Conservation (phyloP, 257 asterid genomes). For the Petunia secreta region DNA sequence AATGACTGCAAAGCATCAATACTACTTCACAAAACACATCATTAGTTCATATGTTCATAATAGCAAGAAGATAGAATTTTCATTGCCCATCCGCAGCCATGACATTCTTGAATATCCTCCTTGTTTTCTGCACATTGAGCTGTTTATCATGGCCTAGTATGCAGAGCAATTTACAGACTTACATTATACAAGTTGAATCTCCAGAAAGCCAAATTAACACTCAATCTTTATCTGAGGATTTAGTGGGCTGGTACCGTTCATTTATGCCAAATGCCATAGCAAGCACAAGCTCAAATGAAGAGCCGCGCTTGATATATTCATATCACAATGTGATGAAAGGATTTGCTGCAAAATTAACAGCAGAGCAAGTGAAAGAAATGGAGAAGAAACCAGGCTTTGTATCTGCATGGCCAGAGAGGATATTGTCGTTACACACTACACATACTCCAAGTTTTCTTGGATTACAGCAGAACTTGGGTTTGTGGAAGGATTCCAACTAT, state of each 20-base stretch:
- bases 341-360: slow-evolving; percentile 54
- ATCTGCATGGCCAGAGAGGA: slow-evolving; percentile 39
- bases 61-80: too few species aligned
- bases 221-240: slow-evolving; percentile 19
- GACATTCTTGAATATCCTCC: slow-evolving; percentile 10
- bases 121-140: background rate
- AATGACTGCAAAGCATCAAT: background rate
- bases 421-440: slow-evolving; percentile 48
- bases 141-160: slow-evolving; percentile 4
- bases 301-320: slow-evolving; percentile 30
- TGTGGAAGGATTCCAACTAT: slow-evolving; percentile 52
- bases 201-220: slow-evolving; percentile 30
- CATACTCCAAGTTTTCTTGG: slow-evolving; percentile 53
- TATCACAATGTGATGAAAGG: slow-evolving; percentile 51
- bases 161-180: slow-evolving; percentile 33
- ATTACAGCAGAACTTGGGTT: slow-evolving; percentile 43
- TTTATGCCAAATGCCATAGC: slow-evolving; percentile 36
- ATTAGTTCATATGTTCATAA: background rate
- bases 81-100: background rate
- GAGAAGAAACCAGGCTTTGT: slow-evolving; percentile 37
- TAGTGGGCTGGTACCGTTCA: slow-evolving; percentile 45
- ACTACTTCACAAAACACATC: background rate
- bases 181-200: slow-evolving; percentile 47
- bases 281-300: slow-evolving; percentile 3
- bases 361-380: slow-evolving; percentile 41